Base-by-base conservation (phyloP, 805 yeast genomes). In the Myxozyma kluyveri region DNA sequence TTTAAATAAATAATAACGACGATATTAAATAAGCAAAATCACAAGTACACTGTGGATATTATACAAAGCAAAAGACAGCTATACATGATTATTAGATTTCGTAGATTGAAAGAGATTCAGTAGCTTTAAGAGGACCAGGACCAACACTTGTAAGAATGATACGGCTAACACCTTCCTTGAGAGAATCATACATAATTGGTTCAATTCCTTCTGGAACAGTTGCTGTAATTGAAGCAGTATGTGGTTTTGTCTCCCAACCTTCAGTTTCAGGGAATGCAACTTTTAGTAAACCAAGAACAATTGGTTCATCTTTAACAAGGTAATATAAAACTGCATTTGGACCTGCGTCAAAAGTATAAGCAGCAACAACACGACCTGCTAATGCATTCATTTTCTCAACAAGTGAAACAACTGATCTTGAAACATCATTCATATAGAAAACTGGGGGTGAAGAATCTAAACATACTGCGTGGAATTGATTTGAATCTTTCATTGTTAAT, bases 301-400 rank as follows among this genome's bases (percentile, higher is more conserved):
- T 75, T n/a, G 71, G 62, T 70, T 89, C 96, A 70, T 91, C 80
- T 64, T 82, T 75, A 60, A 78, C 78, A 66, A 84, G 82, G 67
- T 93, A 93, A 73, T 93, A 93, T 56, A 93, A 79, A 41, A 93
- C 99, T 19, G 97, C 96, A 71, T 93, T 93, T 70, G 99, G 99
- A 67, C 99, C 99, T 29, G 99, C 99, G 70, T 93, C 99, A 66
- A 86, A 93, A 1, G 99, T 93, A 71, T 93, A 93, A 35, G 98
- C 98, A 10, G 96, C 99, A 49, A 91, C 77, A 10, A 78, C 77
- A 23, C 61, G 56, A 47, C 86, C 87, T 32, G 79, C 82, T 3
- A 68, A 60, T 59, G 77, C 83, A 66, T 93, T 93, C 67, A 93
- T 80, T 49, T 76, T 72, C 69, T 93, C 95, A 43, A 89, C 78